Evolutionary conservation across 2,329 filamentous ascomycete species (phyloP), one percentile per base, ranked within the genome.

Genomic region (Endoconidiophora polonica): DNA sequence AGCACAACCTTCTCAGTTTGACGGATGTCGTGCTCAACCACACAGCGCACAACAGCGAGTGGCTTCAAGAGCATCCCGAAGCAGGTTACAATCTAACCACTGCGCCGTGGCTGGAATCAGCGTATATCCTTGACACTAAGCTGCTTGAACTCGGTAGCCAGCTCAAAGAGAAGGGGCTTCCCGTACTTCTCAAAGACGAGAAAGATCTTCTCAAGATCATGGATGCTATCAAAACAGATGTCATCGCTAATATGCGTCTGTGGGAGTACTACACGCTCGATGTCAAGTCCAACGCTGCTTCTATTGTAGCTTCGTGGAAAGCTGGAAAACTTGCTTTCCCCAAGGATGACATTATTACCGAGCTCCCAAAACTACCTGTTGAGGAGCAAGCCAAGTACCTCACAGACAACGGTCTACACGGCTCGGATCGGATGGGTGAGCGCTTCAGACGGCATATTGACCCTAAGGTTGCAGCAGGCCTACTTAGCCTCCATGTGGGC

Each of bases 11-110:
- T 49, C 71, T 98, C 51, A 86, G 85, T 54, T 66, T 98, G 67
- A 95, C 90, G 1, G 91, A 98, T 62, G 90, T 98, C 54, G 93
- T 98, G 42, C 87, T 91, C 71, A 98, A 98, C 61, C 91, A 98
- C 67, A 98, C 91, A 3, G 90, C 91, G 5, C 77, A 95, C 68
- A 96, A 96, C 66, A 93, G 84, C 65, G 77, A 82, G 58, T 98
- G 91, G 91, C 74, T 98, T 9, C 74, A 93, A 61, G 83, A 93
- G 54, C 90, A 98, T 60, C 91, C 93, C 0, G 91, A 98, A 58
- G 83, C 87, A 42, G 91, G 91, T 14, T 98, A 98, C 72, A 98
- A 93, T 62, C 70, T 94, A 56, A 79, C 80, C 39, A 96, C 90
- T 0, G 88, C 91, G 0, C 91, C 91, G 0, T 82, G 79, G 76